Conservation (phyloP, 2,329 filamentous ascomycete species). For the Akanthomyces lecanii region DNA sequence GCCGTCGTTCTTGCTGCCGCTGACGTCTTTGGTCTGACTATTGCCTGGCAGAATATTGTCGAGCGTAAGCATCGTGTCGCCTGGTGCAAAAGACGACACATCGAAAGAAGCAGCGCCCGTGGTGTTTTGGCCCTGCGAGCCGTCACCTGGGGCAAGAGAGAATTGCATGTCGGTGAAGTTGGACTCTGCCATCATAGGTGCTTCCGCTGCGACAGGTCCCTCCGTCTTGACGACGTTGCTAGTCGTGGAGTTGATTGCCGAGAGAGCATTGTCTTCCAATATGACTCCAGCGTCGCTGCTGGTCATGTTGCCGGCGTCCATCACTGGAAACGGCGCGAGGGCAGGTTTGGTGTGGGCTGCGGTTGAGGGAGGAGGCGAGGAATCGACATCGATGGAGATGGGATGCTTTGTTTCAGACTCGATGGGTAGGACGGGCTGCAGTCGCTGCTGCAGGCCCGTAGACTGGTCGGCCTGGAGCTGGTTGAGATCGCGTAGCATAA, state of each 20-base stretch:
- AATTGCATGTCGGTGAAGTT: constrained; percentile 57
- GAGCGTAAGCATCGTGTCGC: constrained; percentile 28
- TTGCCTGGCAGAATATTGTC: constrained; percentile 29
- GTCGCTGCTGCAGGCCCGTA: constrained; percentile 19
- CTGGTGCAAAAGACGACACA: constrained; percentile 39
- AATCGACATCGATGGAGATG: constrained; percentile 35
- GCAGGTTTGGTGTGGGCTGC: constrained; percentile 14
- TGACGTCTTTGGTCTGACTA: constrained; percentile 19
- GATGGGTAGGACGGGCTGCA: constrained; percentile 26
- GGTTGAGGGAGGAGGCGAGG: constrained; percentile 25
- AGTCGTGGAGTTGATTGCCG: not conserved
- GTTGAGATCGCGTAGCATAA: constrained; percentile 51
- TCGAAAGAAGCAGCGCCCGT: constrained; percentile 40
- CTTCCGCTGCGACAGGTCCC: constrained; percentile 15
- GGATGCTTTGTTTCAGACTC: constrained; percentile 35
- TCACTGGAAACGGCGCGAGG: constrained; percentile 51
- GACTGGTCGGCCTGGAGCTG: constrained; percentile 29
- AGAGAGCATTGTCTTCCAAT: constrained; percentile 23
- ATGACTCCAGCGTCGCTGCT: constrained; percentile 23
- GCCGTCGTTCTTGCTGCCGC: constrained; percentile 16
- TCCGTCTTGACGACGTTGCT: constrained; percentile 12
- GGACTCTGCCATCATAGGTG: constrained; percentile 25
- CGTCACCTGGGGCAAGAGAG: constrained; percentile 43
- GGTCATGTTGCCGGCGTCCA: constrained; percentile 33
- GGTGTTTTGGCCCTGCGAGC: constrained; percentile 23